Evolutionary conservation across 345 rosid genomes (phyloP).

Genomic region (Diplotaxis tenuifolia): DNA sequence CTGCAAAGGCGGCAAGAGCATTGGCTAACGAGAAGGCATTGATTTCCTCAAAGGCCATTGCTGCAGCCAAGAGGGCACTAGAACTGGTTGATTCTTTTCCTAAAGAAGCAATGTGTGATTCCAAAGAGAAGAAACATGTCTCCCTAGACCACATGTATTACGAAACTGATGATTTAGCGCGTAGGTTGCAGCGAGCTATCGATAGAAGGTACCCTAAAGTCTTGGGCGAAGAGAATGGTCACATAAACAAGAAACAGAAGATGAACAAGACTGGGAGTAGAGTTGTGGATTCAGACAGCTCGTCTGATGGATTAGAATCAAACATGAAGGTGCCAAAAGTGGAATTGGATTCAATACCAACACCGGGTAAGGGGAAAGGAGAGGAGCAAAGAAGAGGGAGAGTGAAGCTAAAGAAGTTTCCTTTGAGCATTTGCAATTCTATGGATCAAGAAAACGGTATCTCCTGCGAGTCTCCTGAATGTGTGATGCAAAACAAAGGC

Average conservation of each 20-base stretch:
- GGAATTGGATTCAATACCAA: slow-evolving; percentile 19
- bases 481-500: slow-evolving; percentile 73
- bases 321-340: slow-evolving; percentile 24
- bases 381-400: slow-evolving; percentile 71
- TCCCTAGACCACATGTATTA: slow-evolving; percentile 73
- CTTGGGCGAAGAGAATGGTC: background rate
- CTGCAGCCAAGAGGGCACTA: slow-evolving; percentile 73
- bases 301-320: slow-evolving; percentile 40
- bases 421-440: slow-evolving; percentile 63
- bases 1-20: slow-evolving; percentile 71
- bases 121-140: slow-evolving; percentile 75
- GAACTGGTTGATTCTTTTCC: slow-evolving; percentile 65
- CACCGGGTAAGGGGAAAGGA: slow-evolving; percentile 19
- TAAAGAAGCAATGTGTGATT: slow-evolving; percentile 26
- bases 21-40: slow-evolving; percentile 80
- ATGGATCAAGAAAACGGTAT: slow-evolving; percentile 53
- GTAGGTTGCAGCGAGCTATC: background rate
- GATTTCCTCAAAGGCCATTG: slow-evolving; percentile 67
- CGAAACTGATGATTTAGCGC: background rate
- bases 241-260: background rate
- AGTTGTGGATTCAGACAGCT: slow-evolving; percentile 56
- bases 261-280: slow-evolving; percentile 9
- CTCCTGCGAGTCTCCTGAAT: slow-evolving; percentile 41
- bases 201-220: background rate
- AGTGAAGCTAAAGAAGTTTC: slow-evolving; percentile 77